These are phyloP conservation scores for Candida manassasensis DNA, from an alignment of 805 yeast species.

Conservation along the genomic window DNA sequence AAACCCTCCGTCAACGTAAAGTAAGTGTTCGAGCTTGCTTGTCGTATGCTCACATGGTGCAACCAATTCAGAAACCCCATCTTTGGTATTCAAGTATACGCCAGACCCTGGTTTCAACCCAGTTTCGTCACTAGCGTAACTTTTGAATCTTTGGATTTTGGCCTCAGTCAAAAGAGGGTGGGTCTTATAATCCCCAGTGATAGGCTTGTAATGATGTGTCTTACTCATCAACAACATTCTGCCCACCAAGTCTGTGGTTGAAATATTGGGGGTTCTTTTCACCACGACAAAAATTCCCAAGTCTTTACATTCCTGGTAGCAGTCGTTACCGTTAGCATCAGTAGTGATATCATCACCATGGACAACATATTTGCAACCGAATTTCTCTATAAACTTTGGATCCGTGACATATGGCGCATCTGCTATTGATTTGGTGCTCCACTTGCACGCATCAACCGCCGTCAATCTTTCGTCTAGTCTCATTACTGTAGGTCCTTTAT, in stretches of 20 bases:
- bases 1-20: conserved; percentile 78
- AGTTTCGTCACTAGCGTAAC: conserved; percentile 59
- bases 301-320: conserved; percentile 80
- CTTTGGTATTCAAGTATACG: conserved; percentile 41
- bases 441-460: conserved; percentile 88
- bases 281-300: conserved; percentile 86
- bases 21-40: conserved; percentile 20
- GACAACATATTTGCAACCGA: conserved; percentile 84
- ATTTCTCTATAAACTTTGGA: conserved; percentile 69
- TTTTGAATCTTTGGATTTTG: conserved; percentile 37
- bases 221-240: conserved; percentile 67
- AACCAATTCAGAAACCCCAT: conserved; percentile 27
- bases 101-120: conserved; percentile 58
- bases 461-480: conserved; percentile 65
- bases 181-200: conserved; percentile 18
- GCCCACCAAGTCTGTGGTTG: conserved; percentile 92
- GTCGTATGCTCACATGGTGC: conserved; percentile 22
- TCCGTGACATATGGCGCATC: conserved; percentile 93
- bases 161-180: conserved; percentile 32
- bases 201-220: conserved; percentile 47
- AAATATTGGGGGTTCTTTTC: conserved; percentile 87
- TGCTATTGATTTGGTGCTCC: conserved; percentile 71
- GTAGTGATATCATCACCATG: conserved; percentile 98
- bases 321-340: conserved; percentile 92
- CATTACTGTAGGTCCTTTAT: conserved; percentile 97